A percentile compares a stretch with the other conserved stretches of the same genome.
phyloP scores from a whole-genome alignment of 306 rosid species.

The Mimosa bimucronata region DNA sequence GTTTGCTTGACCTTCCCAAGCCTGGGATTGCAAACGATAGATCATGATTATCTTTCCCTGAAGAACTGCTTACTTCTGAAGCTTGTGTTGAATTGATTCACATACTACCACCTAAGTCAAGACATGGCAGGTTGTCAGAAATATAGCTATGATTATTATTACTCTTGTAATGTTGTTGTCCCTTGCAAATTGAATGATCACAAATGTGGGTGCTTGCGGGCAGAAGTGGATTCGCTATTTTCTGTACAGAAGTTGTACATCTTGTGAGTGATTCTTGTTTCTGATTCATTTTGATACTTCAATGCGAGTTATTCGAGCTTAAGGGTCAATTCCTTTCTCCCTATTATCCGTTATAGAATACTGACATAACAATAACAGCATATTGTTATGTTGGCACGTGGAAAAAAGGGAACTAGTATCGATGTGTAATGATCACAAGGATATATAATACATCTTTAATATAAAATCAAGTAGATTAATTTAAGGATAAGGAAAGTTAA shows the following conservation, averaged over 20 bases:
- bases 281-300: background rate
- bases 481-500: too few relatives aligned
- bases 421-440: background rate
- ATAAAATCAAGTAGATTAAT: too few relatives aligned
- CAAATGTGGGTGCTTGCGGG: too few relatives aligned
- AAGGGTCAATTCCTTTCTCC: background rate
- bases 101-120: constrained; percentile 3
- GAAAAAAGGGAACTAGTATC: background rate
- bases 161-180: too few relatives aligned
- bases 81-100: background rate
- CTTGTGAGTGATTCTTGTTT: background rate
- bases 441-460: too few relatives aligned
- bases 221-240: constrained; percentile 10
- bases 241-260: background rate
- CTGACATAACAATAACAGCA: background rate
- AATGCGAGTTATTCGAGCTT: background rate
- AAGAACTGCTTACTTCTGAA: constrained; percentile 30
- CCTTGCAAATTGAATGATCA: too few relatives aligned
- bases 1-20: background rate
- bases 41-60: background rate
- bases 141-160: constrained; percentile 21
- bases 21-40: background rate
- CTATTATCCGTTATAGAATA: background rate
- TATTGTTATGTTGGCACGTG: background rate
- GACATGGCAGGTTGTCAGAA: constrained; percentile 18